Conservation (phyloP, 192 early-diverging fungal genomes). For the Backusella westeae region DNA sequence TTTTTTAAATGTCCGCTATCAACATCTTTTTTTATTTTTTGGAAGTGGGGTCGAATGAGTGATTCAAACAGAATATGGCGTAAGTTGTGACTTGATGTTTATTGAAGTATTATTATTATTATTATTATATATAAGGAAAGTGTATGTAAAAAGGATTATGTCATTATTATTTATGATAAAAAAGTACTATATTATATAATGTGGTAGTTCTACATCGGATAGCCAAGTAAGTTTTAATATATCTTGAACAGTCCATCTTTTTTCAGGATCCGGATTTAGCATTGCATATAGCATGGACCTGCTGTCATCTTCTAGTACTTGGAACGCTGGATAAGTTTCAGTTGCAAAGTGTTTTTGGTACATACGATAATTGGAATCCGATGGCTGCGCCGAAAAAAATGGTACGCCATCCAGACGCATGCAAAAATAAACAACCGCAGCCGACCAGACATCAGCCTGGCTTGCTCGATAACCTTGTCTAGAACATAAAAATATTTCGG, state of each 20-base stretch:
- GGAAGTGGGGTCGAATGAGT: background rate
- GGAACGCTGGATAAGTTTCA: conserved; percentile 1
- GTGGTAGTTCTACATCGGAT: background rate
- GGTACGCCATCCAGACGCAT: conserved; percentile 71
- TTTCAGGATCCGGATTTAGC: conserved; percentile 38
- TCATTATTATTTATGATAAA: conserved; percentile 46
- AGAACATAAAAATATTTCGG: conserved; percentile 65
- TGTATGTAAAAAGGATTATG: background rate
- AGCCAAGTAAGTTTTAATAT: conserved; percentile 38
- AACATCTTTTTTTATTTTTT: background rate
- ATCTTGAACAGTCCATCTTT: conserved; percentile 37
- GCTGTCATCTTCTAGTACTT: background rate
- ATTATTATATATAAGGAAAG: background rate
- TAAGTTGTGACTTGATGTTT: conserved; percentile 7
- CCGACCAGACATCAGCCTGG: conserved; percentile 88
- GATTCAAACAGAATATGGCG: background rate
- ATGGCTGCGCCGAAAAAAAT: conserved; percentile 58
- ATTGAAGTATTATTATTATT: background rate
- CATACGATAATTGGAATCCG: conserved; percentile 58
- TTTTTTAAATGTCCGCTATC: background rate
- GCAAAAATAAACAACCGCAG: conserved; percentile 88
- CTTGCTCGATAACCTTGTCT: conserved; percentile 84
- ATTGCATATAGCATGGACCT: conserved; percentile 27
- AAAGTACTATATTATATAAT: conserved; percentile 18
- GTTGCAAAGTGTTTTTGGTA: background rate